phyloP scores from a whole-genome alignment of 2,329 filamentous ascomycete species.

The Dothideomycetes sp. region DNA sequence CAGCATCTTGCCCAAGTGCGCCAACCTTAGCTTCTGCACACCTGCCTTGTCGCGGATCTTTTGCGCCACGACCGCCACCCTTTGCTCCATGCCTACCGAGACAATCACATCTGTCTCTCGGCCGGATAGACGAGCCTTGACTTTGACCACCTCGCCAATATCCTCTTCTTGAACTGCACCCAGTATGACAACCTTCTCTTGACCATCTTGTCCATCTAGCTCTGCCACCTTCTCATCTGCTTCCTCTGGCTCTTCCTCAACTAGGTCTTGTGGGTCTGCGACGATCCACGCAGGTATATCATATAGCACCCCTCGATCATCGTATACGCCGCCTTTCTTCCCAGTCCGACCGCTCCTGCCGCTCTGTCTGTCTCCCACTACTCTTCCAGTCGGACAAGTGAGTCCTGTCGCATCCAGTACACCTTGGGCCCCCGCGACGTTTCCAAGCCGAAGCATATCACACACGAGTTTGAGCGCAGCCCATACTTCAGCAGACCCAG shows the following conservation, averaged over 20 bases:
- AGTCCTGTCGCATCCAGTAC: slow-evolving; percentile 65
- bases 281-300: slow-evolving; percentile 35
- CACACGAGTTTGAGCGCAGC: slow-evolving; percentile 58
- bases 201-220: slow-evolving; percentile 13
- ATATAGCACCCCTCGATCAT: slow-evolving; percentile 31
- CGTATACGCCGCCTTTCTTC: slow-evolving; percentile 29
- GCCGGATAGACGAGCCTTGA: slow-evolving; percentile 27
- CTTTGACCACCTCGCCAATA: slow-evolving; percentile 18
- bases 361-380: slow-evolving; percentile 13
- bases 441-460: slow-evolving; percentile 50
- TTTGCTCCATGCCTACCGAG: slow-evolving; percentile 32
- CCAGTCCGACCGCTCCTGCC: slow-evolving; percentile 12
- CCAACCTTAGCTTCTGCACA: slow-evolving; percentile 60
- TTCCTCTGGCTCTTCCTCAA: slow-evolving; percentile 16
- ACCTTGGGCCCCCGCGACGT: slow-evolving; percentile 52
- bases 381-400: slow-evolving; percentile 31
- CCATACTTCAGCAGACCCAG: slow-evolving; percentile 71
- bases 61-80: slow-evolving; percentile 51
- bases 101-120: slow-evolving; percentile 26
- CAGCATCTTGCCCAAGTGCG: slow-evolving; percentile 72
- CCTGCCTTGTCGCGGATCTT: slow-evolving; percentile 53
- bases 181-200: slow-evolving; percentile 24
- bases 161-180: slow-evolving; percentile 21
- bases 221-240: slow-evolving; percentile 13
- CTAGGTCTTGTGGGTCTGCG: slow-evolving; percentile 29